phyloP scores from a whole-genome alignment of 768 basidiomycete species.

The Lactarius deliciosus region DNA sequence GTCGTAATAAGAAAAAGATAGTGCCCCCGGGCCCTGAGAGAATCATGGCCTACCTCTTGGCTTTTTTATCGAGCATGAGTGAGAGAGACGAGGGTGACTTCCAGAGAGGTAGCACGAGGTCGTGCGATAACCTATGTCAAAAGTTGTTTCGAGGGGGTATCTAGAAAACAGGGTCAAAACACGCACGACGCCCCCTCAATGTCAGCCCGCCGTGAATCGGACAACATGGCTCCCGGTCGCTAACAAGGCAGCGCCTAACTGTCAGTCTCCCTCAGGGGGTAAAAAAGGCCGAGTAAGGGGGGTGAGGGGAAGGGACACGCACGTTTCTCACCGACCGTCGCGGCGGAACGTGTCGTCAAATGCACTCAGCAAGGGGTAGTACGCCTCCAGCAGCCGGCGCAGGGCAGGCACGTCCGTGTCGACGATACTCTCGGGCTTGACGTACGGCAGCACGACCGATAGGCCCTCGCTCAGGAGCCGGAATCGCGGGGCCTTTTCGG shows the following conservation, averaged over 20 bases:
- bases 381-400: slow-evolving; percentile 65
- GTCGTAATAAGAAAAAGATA: slow-evolving; percentile 3
- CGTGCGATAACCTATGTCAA: slow-evolving; percentile 59
- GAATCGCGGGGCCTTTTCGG: slow-evolving; percentile 47
- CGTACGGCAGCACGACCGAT: slow-evolving; percentile 77
- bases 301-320: slow-evolving; percentile 31
- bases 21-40: slow-evolving; percentile 2
- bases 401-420: slow-evolving; percentile 55
- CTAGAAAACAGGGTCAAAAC: not conserved
- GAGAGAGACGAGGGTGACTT: slow-evolving; percentile 85
- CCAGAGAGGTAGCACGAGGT: slow-evolving; percentile 93
- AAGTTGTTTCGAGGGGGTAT: not conserved
- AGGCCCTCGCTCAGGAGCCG: slow-evolving; percentile 85
- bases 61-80: slow-evolving; percentile 95
- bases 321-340: slow-evolving; percentile 54
- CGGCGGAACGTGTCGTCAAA: slow-evolving; percentile 62
- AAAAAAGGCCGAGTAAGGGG: slow-evolving; percentile 17
- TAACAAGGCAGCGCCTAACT: slow-evolving; percentile 33
- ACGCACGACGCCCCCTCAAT: slow-evolving; percentile 56
- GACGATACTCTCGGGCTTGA: slow-evolving; percentile 64
- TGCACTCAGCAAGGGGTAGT: slow-evolving; percentile 73
- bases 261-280: not conserved
- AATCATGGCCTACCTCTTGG: slow-evolving; percentile 68
- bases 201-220: slow-evolving; percentile 57
- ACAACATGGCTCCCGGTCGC: slow-evolving; percentile 73